A percentile compares a stretch with the other conserved stretches of the same genome.
Evolutionary conservation across 805 yeast genomes (phyloP).

Genomic region (Saccharomycopsis fibuligera): DNA sequence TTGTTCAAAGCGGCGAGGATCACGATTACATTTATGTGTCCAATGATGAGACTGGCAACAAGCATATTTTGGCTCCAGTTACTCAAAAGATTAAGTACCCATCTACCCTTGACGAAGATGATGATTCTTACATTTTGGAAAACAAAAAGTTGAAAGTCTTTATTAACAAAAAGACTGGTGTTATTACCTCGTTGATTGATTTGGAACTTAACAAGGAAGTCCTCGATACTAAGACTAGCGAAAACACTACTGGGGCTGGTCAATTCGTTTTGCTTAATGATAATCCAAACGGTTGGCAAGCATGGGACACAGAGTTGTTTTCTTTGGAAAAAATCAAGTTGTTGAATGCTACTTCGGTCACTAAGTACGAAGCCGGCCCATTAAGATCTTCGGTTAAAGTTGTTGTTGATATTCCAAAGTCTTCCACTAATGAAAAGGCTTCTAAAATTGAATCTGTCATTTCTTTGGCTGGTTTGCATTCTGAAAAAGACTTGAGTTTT

Average conservation of each 20-base stretch:
- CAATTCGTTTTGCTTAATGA: constrained; percentile 82
- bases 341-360: constrained; percentile 32
- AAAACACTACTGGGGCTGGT: constrained; percentile 62
- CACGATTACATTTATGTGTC: constrained; percentile 24
- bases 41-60: background rate
- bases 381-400: constrained; percentile 59
- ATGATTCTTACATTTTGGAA: constrained; percentile 42
- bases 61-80: constrained; percentile 19
- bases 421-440: constrained; percentile 32
- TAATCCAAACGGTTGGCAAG: constrained; percentile 85
- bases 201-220: constrained; percentile 47
- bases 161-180: constrained; percentile 50
- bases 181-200: constrained; percentile 60
- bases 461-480: constrained; percentile 53
- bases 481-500: constrained; percentile 31
- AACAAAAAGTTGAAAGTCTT: constrained; percentile 58
- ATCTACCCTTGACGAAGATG: constrained; percentile 40
- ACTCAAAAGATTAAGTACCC: constrained; percentile 34
- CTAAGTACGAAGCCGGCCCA: constrained; percentile 44
- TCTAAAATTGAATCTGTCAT: constrained; percentile 53
- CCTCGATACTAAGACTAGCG: constrained; percentile 50
- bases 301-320: constrained; percentile 96
- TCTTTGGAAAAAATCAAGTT: constrained; percentile 63
- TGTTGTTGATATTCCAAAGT: constrained; percentile 49
- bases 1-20: constrained; percentile 22